Base-by-base conservation (phyloP, 805 yeast genomes). In the Wickerhamomyces mucosus region DNA sequence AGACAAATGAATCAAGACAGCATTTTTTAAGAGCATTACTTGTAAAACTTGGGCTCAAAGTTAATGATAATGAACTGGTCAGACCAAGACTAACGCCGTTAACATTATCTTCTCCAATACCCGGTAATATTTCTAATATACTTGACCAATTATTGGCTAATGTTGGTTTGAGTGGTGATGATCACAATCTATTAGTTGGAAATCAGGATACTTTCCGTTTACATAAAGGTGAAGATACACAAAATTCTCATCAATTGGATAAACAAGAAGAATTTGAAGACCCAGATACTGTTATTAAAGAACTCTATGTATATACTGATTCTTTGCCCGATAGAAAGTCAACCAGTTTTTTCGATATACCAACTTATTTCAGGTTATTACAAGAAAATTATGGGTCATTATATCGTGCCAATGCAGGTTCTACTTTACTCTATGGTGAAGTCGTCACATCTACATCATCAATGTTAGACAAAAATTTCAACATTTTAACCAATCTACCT, bases 381-480 rank as follows among this genome's bases (percentile, higher is more conserved):
- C 50, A 50, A 15, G 43, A 49, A 15, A 47, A 50, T 15, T 55
- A 41, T 24, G 66, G 53, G 20, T 43, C 39, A 20, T 43, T 49
- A 45, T 50, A 43, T 25, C 46, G 54, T 20, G 32, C 40, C 10
- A 58, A 56, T 4, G 58, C 78, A 25, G 97, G 96, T 2, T 58
- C 79, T 1, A 50, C 67, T 2, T 53, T 83, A 15, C 56, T 82
- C 21, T 89, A 89, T 48, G 85, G 84, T 11, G 96, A 89, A 48
- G 94, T 88, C 6, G 75, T 88, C 2, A 82, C 96, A 0, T 88
- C 97, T 0, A 89, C 98, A 1, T 77, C 73, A 33, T 69, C 82
- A 0, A 58, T 89, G 48, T 60, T 92, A 42, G 95, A 89, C 48
- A 65, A 69, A 26, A 92, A 92, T 53, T 67, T 73, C 28, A 49